Evolutionary conservation across 2,329 filamentous ascomycete species (phyloP).

Genomic region (Helicocarpus griseus): DNA sequence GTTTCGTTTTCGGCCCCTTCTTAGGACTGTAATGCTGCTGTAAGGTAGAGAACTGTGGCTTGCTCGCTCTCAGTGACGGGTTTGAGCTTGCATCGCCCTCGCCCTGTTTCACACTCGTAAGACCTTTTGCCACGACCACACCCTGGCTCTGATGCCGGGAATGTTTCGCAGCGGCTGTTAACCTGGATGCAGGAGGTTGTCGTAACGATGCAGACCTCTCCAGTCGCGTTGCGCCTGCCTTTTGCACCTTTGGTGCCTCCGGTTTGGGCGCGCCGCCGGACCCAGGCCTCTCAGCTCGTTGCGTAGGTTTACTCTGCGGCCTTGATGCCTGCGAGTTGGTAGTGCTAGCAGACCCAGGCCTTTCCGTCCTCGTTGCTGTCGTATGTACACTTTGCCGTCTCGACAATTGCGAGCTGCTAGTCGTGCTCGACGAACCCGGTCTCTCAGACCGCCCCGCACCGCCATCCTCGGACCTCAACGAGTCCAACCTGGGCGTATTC

Average conservation of each 20-base stretch:
- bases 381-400: neutral
- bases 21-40: constrained; percentile 32
- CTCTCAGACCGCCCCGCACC: neutral
- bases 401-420: neutral
- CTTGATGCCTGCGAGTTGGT: neutral
- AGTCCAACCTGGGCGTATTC: neutral
- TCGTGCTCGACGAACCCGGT: neutral
- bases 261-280: constrained; percentile 5
- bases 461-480: neutral
- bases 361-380: neutral
- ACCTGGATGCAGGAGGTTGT: constrained; percentile 21
- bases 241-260: constrained; percentile 14
- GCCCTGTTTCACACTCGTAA: constrained; percentile 1
- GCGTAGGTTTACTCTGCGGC: neutral
- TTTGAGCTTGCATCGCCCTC: constrained; percentile 1
- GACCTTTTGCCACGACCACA: constrained; percentile 11
- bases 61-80: constrained; percentile 14
- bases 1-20: constrained; percentile 22
- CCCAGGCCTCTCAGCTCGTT: neutral
- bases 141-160: constrained; percentile 28
- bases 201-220: constrained; percentile 28
- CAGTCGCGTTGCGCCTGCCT: constrained; percentile 18
- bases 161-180: constrained; percentile 19
- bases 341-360: neutral
- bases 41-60: constrained; percentile 26